Base-by-base conservation (phyloP, 495 filamentous ascomycete genomes). In the Niebla homalea region DNA sequence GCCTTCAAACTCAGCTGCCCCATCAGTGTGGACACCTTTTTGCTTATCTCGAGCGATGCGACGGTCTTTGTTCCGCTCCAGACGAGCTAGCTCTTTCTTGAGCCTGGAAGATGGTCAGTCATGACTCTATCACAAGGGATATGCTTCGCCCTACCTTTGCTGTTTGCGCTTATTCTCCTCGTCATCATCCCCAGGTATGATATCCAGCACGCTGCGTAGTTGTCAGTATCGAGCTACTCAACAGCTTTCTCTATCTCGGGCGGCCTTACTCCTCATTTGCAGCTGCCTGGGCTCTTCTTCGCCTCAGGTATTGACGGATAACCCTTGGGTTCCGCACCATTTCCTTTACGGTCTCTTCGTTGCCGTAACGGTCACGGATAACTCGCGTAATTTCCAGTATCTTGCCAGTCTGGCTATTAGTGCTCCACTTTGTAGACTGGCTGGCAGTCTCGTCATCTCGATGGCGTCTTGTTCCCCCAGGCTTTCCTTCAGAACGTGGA, bases 21-120 rank as follows among this genome's bases (percentile, higher is more conserved):
- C 67, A 19, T 67, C 71, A n/a, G 62, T 64, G 50, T 70, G 63
- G 18, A 72, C 65, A 26, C 80, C 79, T 60, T 94, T 94, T 51
- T 88, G 83, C 56, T 89, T 90, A 60, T 97, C 92, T 56, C 92
- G 89, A 46, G 85, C 87, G 59, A 87, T 78, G 40, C 87, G 83
- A 40, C 92, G 86, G 49, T 95, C 89, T 60, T 85, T 85, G 68
- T 99, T 99, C 55, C 85, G 81, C 56, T 88, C 73, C 5, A 99
- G 74, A 44, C 92, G 84, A 37, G 74, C 77, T 26, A 90, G 72
- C 63, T 99, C 92, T 50, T 75, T 74, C 53, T 83, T 71, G 47
- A 94, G 70, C 29, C 85, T 88, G 59, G 18, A 35, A 42, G 23
- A 53, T 32, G 50, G 50, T 49, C 42, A 48, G 53, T 23, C 26